A percentile compares a stretch with the other conserved stretches of the same genome.
Evolutionary conservation across 805 yeast species (phyloP).

Genomic region (Debaryomyces hansenii): DNA sequence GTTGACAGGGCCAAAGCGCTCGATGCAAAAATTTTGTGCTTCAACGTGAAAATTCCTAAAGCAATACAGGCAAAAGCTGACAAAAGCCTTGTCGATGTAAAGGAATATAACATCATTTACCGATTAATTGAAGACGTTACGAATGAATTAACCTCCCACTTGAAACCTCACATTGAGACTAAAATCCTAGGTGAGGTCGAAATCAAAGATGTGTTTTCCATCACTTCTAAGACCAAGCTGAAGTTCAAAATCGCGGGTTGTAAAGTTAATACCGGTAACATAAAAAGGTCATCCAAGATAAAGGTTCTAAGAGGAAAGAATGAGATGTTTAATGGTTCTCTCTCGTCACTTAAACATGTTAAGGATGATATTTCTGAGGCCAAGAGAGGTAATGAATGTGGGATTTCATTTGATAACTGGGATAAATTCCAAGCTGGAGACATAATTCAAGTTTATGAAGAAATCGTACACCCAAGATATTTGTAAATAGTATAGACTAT

Average conservation of each 20-base stretch:
- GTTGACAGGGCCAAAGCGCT: slow-evolving; percentile 40
- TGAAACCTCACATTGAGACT: slow-evolving; percentile 67
- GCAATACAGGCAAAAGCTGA: slow-evolving; percentile 61
- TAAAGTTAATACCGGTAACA: slow-evolving; percentile 66
- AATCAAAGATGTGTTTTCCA: slow-evolving; percentile 69
- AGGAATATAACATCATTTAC: slow-evolving; percentile 78
- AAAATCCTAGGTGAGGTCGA: slow-evolving; percentile 67
- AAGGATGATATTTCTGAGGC: slow-evolving; percentile 79
- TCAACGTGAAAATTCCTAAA: slow-evolving; percentile 70
- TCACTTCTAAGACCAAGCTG: slow-evolving; percentile 56
- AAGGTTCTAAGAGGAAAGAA: slow-evolving; percentile 55
- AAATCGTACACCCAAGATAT: slow-evolving; percentile 43
- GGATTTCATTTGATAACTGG: slow-evolving; percentile 71
- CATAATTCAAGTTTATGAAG: slow-evolving; percentile 69
- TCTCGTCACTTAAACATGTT: slow-evolving; percentile 75
- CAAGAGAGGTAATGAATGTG: slow-evolving; percentile 88
- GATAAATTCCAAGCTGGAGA: slow-evolving; percentile 75
- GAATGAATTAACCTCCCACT: slow-evolving; percentile 52
- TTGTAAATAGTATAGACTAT: slow-evolving; percentile 18
- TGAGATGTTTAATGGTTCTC: slow-evolving; percentile 53
- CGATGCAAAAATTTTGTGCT: slow-evolving; percentile 71
- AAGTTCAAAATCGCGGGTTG: slow-evolving; percentile 81
- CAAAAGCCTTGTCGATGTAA: slow-evolving; percentile 54
- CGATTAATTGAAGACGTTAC: slow-evolving; percentile 85
- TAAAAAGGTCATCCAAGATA: slow-evolving; percentile 59